These are phyloP conservation scores for Lipomyces lipofer DNA, from an alignment of 805 yeast species.

Conservation along the genomic window DNA sequence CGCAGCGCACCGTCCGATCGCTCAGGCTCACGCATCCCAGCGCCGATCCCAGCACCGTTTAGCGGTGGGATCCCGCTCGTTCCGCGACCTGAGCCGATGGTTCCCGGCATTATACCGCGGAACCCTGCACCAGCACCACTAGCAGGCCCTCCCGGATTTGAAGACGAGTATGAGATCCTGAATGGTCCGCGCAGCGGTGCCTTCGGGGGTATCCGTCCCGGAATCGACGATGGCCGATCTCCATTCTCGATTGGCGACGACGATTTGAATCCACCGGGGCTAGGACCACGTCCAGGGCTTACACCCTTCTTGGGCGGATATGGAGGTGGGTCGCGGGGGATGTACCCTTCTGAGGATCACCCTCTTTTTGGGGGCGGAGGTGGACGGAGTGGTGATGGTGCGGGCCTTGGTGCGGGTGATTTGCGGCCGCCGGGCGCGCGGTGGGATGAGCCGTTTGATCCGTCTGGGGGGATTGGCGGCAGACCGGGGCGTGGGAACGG, in stretches of 20 bases:
- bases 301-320: slow-evolving; percentile 32
- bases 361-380: slow-evolving; percentile 31
- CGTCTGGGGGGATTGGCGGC: slow-evolving; percentile 19
- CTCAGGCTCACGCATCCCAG: neutral
- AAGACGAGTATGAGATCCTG: slow-evolving; percentile 44
- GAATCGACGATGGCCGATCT: slow-evolving; percentile 15
- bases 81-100: slow-evolving; percentile 1
- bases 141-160: slow-evolving; percentile 46
- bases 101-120: slow-evolving; percentile 7
- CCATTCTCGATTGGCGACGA: slow-evolving; percentile 40
- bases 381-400: slow-evolving; percentile 27
- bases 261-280: slow-evolving; percentile 45
- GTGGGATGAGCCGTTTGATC: slow-evolving; percentile 43
- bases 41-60: slow-evolving; percentile 5
- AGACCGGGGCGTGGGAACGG: neutral
- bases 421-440: slow-evolving; percentile 43
- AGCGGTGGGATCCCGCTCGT: neutral
- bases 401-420: slow-evolving; percentile 28
- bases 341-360: slow-evolving; percentile 32
- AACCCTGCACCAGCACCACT: slow-evolving; percentile 27
- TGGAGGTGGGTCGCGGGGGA: slow-evolving; percentile 25
- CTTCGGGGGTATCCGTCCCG: neutral
- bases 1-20: neutral
- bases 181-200: slow-evolving; percentile 17
- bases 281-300: slow-evolving; percentile 41